Evolutionary conservation across 208 protist genomes (phyloP), one percentile per base, ranked within the genome.

Genomic region (Trypanosoma lewisi): DNA sequence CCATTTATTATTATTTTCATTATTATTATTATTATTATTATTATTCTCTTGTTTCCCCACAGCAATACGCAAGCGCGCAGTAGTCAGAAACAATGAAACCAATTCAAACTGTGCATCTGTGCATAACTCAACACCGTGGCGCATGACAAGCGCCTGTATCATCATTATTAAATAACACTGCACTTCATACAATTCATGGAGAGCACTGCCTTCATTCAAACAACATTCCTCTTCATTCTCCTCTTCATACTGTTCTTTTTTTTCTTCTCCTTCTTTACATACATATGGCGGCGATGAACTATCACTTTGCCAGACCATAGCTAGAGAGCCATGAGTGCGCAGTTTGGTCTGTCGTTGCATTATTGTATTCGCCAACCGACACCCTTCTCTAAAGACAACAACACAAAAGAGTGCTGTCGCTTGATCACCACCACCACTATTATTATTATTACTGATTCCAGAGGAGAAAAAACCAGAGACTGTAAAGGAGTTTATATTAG

Each of bases 41-140:
- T 52, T 30, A 41, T 6, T 27, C 41, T 42, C 30, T 33, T n/a
- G 11, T 27, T 31, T 5, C 2, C 58, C 61, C n/a, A 81, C 50
- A 5, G 71, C 17, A 34, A 66, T 61, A 8, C 75, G 77, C 23
- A 75, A 63, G 11, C 78, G 73, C 2, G 70, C 50, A 25, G 28
- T 49, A 12, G 48, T 42, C 0, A 72, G 16, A 57, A 87, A 80
- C 41, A 87, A 58, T 8, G 47, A 44, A 23, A 64, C 75, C 7
- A 87, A 48, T 14, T 65, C 72, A 17, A 70, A 68, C 50, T 87
- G 82, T 39, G 69, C 75, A 23, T 82, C 75, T 3, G 27, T 37
- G 0, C 61, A 74, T 4, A 87, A 63, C 21, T 63, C 55, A 19
- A 56, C 44, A 14, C 68, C 50, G 12, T 12, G 19, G 21, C 48